These are phyloP conservation scores for Psophocarpus tetragonolobus DNA, from an alignment of 306 rosid genomes.

Conservation along the genomic window DNA sequence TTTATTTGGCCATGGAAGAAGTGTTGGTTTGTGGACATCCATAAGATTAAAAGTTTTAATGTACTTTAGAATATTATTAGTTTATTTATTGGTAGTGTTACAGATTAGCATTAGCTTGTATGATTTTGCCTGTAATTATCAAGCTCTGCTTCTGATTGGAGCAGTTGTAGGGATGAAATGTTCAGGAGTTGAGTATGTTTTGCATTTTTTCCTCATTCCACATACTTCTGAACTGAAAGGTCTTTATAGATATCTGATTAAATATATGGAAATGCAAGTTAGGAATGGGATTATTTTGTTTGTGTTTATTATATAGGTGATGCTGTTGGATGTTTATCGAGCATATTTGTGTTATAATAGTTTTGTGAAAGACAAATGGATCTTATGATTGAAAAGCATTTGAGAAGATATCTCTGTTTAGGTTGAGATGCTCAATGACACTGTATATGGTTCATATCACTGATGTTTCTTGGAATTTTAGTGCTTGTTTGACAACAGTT, in stretches of 20 bases:
- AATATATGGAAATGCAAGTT: neutral
- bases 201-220: neutral
- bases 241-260: neutral
- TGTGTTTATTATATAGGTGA: neutral
- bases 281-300: neutral
- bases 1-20: conserved; percentile 18
- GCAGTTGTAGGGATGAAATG: conserved; percentile 11
- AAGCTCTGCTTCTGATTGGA: conserved; percentile 15
- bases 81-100: conserved; percentile 11
- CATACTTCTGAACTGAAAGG: neutral
- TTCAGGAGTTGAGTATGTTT: neutral
- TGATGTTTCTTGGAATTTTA: neutral
- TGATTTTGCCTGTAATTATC: neutral
- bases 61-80: neutral
- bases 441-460: neutral
- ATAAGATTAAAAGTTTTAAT: neutral
- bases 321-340: neutral
- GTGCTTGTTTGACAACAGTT: too few relatives aligned
- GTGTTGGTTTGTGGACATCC: neutral
- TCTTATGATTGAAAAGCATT: neutral
- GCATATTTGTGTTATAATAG: conserved; percentile 10
- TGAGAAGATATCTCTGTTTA: neutral
- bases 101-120: neutral
- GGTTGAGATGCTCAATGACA: neutral
- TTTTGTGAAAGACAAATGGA: neutral